A percentile compares a stretch with the other conserved stretches of the same genome.
These are phyloP conservation scores for Podospora bellae-mahoneyi DNA, from an alignment of 495 filamentous ascomycete species.

Conservation along the genomic window DNA sequence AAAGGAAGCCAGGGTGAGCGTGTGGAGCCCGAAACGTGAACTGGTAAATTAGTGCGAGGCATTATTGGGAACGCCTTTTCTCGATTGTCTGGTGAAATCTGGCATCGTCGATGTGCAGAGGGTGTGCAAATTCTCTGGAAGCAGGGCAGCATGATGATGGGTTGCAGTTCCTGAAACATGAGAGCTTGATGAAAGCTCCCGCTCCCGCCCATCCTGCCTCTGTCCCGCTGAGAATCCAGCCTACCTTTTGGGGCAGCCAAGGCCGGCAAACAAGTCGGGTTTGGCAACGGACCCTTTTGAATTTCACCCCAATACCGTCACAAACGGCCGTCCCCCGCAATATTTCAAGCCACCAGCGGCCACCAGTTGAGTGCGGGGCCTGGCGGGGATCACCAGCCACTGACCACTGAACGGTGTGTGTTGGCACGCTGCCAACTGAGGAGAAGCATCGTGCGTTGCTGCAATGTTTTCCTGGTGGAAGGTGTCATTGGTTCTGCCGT, in stretches of 20 bases:
- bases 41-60: slow-evolving; percentile 25
- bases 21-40: slow-evolving; percentile 16
- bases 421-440: background rate
- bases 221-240: background rate
- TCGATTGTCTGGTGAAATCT: background rate
- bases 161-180: slow-evolving; percentile 26
- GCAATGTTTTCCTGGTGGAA: slow-evolving; percentile 5
- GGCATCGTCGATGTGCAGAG: background rate
- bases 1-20: slow-evolving; percentile 12
- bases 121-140: background rate
- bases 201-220: background rate
- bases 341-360: slow-evolving; percentile 10
- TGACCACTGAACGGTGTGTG: slow-evolving; percentile 2
- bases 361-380: slow-evolving; percentile 5
- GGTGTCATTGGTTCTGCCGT: slow-evolving; percentile 6
- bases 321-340: background rate
- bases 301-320: background rate
- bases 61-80: slow-evolving; percentile 13
- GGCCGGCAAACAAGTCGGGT: background rate
- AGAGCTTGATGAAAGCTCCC: slow-evolving; percentile 6
- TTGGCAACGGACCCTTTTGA: background rate
- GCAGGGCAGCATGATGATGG: slow-evolving; percentile 13
- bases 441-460: slow-evolving; percentile 2
- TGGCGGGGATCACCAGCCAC: background rate
- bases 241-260: slow-evolving; percentile 3